Evolutionary conservation across 208 protist species (phyloP), one percentile per base, ranked within the genome.

Genomic region (Blastocrithidia nonstop): DNA sequence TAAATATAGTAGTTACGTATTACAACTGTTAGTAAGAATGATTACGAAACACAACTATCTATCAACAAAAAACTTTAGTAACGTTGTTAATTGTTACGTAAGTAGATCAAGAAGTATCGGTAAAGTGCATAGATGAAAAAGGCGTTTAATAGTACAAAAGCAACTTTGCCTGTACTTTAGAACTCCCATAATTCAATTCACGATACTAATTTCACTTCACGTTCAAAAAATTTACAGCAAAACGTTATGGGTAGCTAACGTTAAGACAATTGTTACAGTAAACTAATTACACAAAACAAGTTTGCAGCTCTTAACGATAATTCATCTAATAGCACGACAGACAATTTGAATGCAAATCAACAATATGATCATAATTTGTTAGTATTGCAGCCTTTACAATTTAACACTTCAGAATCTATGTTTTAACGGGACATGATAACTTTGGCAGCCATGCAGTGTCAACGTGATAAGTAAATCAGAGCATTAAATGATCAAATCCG

Each of bases 21-120:
- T n/a, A n/a, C n/a, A n/a, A n/a, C n/a, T n/a, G n/a, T n/a, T n/a
- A n/a, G n/a, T n/a, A n/a, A n/a, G n/a, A n/a, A n/a, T n/a, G n/a
- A n/a, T n/a, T n/a, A n/a, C n/a, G n/a, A n/a, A n/a, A n/a, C n/a
- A n/a, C n/a, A n/a, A n/a, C n/a, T n/a, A n/a, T n/a, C n/a, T n/a
- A n/a, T 44, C 25, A 83, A 75, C 48, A 28, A 5, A 5, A 57
- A 84, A 11, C 55, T 91, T n/a, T 71, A 84, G 49, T 66, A 81
- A 45, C 79, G 78, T 25, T 91, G 82, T 49, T 68, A 88, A 19
- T 47, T 88, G 25, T 53, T 91, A 16, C 53, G 77, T 2, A 82
- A 81, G 39, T 77, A 91, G 47, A 50, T 91, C 9, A 71, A 79
- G 48, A n/a, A n/a, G n/a, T n/a, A n/a, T n/a, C n/a, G n/a, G n/a